Conservation (phyloP, 164 flowering plant species). For the Taxillus chinensis region DNA sequence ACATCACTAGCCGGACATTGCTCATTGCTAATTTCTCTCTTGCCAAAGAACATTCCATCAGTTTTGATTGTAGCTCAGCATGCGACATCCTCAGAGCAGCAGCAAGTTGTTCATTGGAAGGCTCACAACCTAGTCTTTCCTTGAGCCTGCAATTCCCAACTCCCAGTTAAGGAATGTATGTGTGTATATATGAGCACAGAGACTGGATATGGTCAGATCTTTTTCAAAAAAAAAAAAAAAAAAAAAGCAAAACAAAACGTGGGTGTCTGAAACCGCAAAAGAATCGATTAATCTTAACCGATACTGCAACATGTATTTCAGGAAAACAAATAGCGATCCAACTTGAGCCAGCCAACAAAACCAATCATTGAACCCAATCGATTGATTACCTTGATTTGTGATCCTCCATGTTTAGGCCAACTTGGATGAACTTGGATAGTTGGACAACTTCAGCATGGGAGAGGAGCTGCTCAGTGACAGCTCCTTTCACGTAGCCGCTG, state of each 20-base stretch:
- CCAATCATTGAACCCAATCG: neutral
- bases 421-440: conserved; percentile 60
- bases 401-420: conserved; percentile 66
- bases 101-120: conserved; percentile 84
- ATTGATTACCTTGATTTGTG: conserved; percentile 47
- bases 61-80: conserved; percentile 42
- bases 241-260: neutral
- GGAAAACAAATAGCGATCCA: no score
- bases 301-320: no score
- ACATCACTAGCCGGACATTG: conserved; percentile 91
- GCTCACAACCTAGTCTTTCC: conserved; percentile 72
- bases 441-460: conserved; percentile 70
- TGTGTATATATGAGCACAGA: neutral
- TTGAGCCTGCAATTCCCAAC: conserved; percentile 43
- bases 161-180: neutral
- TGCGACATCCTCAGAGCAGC: conserved; percentile 60
- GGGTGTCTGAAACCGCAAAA: no score
- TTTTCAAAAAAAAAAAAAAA: neutral
- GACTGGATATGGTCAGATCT: neutral
- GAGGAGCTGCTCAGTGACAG: conserved; percentile 52
- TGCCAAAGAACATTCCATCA: conserved; percentile 69
- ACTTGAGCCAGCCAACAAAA: no score
- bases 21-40: conserved; percentile 93
- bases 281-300: no score
- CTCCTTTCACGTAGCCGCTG: conserved; percentile 72